Base-by-base conservation (phyloP, 495 filamentous ascomycete genomes). In the Neurospora sublineolata region DNA sequence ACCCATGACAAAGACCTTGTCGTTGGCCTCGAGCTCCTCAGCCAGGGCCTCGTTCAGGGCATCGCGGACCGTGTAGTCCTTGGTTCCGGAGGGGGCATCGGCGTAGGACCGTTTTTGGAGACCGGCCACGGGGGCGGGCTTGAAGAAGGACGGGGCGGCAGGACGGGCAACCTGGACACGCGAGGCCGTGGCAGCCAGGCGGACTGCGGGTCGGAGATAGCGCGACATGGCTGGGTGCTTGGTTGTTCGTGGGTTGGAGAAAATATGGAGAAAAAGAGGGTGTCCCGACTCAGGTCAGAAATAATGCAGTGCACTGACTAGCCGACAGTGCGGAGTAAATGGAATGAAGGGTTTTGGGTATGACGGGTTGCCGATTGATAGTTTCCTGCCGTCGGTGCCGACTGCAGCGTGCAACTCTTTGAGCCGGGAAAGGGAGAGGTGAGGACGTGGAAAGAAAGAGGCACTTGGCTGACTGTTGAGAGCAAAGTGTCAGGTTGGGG, bases 11-110 rank as follows among this genome's bases (percentile, higher is more conserved):
- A 97, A 97, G 72, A 97, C 94, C 87, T 97, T 98, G 72, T 87
- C 84, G 83, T 99, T 97, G 80, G 82, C 79, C 87, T 98, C 95
- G 82, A 99, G 86, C 87, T 99, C 95, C 86, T 99, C 95, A 37
- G 94, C 92, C 81, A 99, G 89, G 58, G 95, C 95, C 83, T 99
- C 95, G 82, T 99, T 99, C 80, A 99, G 83, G 72, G 95, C 95
- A 80, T 99, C 95, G 84, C 95, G 88, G 75, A 98, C 95, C 60
- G 95, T 96, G 82, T 97, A 93, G 78, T 99, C 92, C 86, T 97
- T 97, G 72, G 83, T 80, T 52, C 91, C 91, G 76, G 84, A 86
- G 52, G 52, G 52, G 52, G 80, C 82, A 72, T 84, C 82, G 76
- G 87, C 86, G 73, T 87, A 88, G 30, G 82, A 82, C 74, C 85